These are phyloP conservation scores for Flaveria bidentis DNA, from an alignment of 129 eudicot species.

Conservation along the genomic window DNA sequence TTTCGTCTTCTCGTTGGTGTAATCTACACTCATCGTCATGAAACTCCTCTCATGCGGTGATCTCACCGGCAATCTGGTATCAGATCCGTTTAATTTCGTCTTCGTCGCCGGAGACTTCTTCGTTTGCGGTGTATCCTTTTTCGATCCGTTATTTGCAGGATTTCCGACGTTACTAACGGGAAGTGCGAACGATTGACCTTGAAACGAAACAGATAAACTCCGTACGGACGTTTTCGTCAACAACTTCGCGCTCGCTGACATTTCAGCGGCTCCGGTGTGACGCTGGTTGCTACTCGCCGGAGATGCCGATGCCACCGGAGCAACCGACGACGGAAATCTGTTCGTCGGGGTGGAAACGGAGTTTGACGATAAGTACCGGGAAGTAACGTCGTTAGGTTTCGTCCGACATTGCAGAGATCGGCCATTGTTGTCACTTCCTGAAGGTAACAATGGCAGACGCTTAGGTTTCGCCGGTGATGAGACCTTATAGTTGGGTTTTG, in stretches of 20 bases:
- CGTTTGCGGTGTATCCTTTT: conserved; percentile 50
- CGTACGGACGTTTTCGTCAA: conserved; percentile 51
- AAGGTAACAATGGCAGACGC: conserved; percentile 57
- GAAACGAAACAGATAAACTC: conserved; percentile 86
- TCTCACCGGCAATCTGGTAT: conserved; percentile 51
- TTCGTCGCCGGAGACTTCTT: conserved; percentile 32
- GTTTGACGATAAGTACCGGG: conserved; percentile 61
- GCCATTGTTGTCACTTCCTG: conserved; percentile 46
- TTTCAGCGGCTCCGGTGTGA: conserved; percentile 36
- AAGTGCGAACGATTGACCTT: conserved; percentile 65
- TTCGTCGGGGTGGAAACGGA: conserved; percentile 32
- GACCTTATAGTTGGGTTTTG: conserved; percentile 43
- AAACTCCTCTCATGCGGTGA: conserved; percentile 36
- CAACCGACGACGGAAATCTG: conserved; percentile 35
- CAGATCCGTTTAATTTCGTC: conserved; percentile 20
- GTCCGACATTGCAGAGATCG: conserved; percentile 40
- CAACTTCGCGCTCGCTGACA: conserved; percentile 42
- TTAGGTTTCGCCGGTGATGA: conserved; percentile 40
- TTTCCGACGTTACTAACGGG: conserved; percentile 43
- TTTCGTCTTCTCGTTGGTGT: conserved; percentile 38
- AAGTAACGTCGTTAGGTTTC: conserved; percentile 51
- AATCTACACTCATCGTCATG: conserved; percentile 65
- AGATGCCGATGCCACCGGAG: conserved; percentile 22
- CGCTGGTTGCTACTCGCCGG: conserved; percentile 29
- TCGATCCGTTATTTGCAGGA: conserved; percentile 15